Percentiles rank a stretch among this genome's conserved stretches.
Evolutionary conservation across 768 basidiomycete species (phyloP).

Genomic region (Harrya chromipes): DNA sequence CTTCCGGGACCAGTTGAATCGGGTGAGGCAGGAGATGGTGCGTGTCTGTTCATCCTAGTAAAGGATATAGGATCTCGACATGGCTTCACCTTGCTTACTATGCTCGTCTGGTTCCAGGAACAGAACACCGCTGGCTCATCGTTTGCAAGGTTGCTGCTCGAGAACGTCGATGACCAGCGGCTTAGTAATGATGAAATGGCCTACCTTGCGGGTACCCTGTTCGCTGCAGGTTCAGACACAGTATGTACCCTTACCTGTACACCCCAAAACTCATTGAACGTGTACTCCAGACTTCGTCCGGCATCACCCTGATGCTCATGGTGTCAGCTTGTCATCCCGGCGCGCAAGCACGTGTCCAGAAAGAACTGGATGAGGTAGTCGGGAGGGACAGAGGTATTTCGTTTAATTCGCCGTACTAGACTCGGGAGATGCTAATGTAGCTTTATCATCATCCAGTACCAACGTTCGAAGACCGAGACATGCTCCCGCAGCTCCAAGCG

Average conservation of each 20-base stretch:
- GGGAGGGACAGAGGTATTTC: slow-evolving; percentile 32
- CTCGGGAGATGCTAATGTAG: neutral
- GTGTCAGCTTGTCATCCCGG: slow-evolving; percentile 50
- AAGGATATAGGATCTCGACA: too few species aligned
- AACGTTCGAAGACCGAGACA: slow-evolving; percentile 27
- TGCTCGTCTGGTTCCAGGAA: slow-evolving; percentile 6
- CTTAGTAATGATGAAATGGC: slow-evolving; percentile 51
- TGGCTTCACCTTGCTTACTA: too few species aligned
- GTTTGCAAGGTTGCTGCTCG: slow-evolving; percentile 51
- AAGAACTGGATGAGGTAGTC: slow-evolving; percentile 48
- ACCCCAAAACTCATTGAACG: neutral
- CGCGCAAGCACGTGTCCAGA: slow-evolving; percentile 45
- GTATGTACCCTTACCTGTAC: slow-evolving; percentile 11
- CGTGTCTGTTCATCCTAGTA: neutral
- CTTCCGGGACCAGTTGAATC: slow-evolving; percentile 44
- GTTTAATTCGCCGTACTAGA: too few species aligned
- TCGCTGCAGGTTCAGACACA: slow-evolving; percentile 59
- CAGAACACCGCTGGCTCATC: slow-evolving; percentile 15
- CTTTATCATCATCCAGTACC: slow-evolving; percentile 26
- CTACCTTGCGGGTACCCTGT: slow-evolving; percentile 58
- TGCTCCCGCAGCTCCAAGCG: too few species aligned
- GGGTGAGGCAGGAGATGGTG: slow-evolving; percentile 9
- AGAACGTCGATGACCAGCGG: slow-evolving; percentile 44
- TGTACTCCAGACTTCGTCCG: slow-evolving; percentile 40
- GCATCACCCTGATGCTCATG: slow-evolving; percentile 47